These are phyloP conservation scores for Sarcomyxa edulis DNA, from an alignment of 768 basidiomycete species.

Conservation along the genomic window DNA sequence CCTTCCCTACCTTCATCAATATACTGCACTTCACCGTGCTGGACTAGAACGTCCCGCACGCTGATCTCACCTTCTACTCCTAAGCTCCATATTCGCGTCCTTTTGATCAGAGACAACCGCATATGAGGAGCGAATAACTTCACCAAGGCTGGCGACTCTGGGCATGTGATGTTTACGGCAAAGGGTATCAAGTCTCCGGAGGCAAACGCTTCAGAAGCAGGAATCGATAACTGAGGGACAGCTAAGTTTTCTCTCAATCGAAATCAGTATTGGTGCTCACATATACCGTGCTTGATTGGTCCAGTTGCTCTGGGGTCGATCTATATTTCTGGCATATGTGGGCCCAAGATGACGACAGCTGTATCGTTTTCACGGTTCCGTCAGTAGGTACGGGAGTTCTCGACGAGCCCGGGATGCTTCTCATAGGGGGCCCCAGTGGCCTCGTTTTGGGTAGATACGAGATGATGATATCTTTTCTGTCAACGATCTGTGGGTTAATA, in stretches of 20 bases:
- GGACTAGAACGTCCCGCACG: constrained; percentile 21
- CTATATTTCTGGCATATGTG: neutral
- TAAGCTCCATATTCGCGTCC: constrained; percentile 23
- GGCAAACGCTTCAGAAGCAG: constrained; percentile 25
- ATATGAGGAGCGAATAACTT: constrained; percentile 26
- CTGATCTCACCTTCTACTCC: constrained; percentile 13
- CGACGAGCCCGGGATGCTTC: constrained; percentile 23
- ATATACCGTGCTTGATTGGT: constrained; percentile 17
- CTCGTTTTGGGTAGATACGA: constrained; percentile 39
- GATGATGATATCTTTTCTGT: constrained; percentile 27
- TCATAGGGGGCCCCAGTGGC: constrained; percentile 27
- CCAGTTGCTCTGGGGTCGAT: too few relatives aligned
- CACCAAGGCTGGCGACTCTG: constrained; percentile 29
- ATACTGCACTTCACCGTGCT: constrained; percentile 15
- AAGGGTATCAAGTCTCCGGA: constrained; percentile 37
- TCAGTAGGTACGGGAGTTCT: constrained; percentile 15
- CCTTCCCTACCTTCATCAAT: constrained; percentile 31
- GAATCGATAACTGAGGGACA: constrained; percentile 29
- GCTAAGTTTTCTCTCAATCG: too few relatives aligned
- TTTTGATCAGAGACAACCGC: constrained; percentile 31
- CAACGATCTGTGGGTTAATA: neutral
- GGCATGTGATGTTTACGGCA: constrained; percentile 28
- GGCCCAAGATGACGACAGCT: constrained; percentile 15
- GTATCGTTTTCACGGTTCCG: constrained; percentile 24
- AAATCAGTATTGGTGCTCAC: constrained; percentile 14